phyloP scores from a whole-genome alignment of 2,329 filamentous ascomycete species.

The Elsinoe perseae region DNA sequence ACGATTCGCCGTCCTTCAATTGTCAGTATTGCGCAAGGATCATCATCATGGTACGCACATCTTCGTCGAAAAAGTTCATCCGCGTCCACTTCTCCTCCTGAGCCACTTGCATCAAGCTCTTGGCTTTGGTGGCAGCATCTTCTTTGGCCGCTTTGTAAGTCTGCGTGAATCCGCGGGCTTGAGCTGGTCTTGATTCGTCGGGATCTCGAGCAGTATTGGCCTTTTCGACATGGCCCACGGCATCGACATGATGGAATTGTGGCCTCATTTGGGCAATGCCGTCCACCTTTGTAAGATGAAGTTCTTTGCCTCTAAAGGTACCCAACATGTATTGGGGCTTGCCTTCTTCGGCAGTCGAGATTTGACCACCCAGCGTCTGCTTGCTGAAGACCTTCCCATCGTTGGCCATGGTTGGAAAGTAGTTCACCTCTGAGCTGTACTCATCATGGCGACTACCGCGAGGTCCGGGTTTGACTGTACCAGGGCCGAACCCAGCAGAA shows the following conservation, averaged over 20 bases:
- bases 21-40: background rate
- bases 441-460: slow-evolving; percentile 35
- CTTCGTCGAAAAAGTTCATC: slow-evolving; percentile 74
- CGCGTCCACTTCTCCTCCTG: slow-evolving; percentile 76
- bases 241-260: slow-evolving; percentile 88
- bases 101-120: slow-evolving; percentile 64
- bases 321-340: slow-evolving; percentile 80
- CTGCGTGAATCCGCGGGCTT: slow-evolving; percentile 22
- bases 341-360: slow-evolving; percentile 56
- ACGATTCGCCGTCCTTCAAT: slow-evolving; percentile 55
- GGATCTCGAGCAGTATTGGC: slow-evolving; percentile 33
- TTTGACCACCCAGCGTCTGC: slow-evolving; percentile 80
- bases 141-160: slow-evolving; percentile 38
- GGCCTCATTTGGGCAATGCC: slow-evolving; percentile 83
- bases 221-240: slow-evolving; percentile 53
- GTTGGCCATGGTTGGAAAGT: slow-evolving; percentile 61
- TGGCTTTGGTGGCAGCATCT: slow-evolving; percentile 64
- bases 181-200: slow-evolving; percentile 38
- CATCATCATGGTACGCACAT: slow-evolving; percentile 38
- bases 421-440: slow-evolving; percentile 36
- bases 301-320: slow-evolving; percentile 71
- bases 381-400: slow-evolving; percentile 66
- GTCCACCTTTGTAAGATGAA: slow-evolving; percentile 77
- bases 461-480: slow-evolving; percentile 21
- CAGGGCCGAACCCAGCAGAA: slow-evolving; percentile 38